Conservation (phyloP, 352 stramenopile genomes). For the Aphanomyces stellatus region DNA sequence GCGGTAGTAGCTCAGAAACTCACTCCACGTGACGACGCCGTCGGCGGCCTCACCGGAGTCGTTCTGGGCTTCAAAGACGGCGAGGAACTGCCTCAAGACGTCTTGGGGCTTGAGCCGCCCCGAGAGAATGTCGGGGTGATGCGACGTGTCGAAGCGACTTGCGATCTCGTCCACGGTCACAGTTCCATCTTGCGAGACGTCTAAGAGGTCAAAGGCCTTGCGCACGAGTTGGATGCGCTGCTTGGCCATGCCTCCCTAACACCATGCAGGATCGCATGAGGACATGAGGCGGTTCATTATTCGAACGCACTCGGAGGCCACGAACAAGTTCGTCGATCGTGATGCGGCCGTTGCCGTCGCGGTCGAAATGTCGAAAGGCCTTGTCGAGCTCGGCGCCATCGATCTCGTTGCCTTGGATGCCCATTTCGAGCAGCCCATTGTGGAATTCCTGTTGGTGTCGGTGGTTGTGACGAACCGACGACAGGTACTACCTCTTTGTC, state of each 20-base stretch:
- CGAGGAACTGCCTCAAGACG: conserved; percentile 76
- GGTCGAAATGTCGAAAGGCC: conserved; percentile 72
- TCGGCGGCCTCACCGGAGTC: conserved; percentile 34
- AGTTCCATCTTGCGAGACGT: conserved; percentile 51
- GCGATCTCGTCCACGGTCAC: conserved; percentile 67
- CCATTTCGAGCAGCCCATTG: conserved; percentile 41
- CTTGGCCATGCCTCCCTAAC: conserved; percentile 68
- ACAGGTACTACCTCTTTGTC: conserved; percentile 37
- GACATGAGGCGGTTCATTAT: background rate
- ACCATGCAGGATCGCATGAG: background rate
- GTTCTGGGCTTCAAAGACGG: conserved; percentile 38
- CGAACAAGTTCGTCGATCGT: conserved; percentile 86
- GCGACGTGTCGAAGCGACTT: conserved; percentile 57
- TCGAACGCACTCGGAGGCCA: conserved; percentile 41
- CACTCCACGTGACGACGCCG: conserved; percentile 60
- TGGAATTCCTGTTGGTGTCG: conserved; percentile 38
- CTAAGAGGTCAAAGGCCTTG: conserved; percentile 67
- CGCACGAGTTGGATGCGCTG: conserved; percentile 74
- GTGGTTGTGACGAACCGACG: background rate
- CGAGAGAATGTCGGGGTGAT: conserved; percentile 74
- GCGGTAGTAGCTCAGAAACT: conserved; percentile 89
- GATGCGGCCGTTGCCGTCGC: conserved; percentile 72
- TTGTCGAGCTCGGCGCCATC: conserved; percentile 37
- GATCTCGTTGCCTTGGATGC: conserved; percentile 22
- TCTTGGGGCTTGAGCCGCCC: conserved; percentile 46